A percentile compares a stretch with the other conserved stretches of the same genome.
These are phyloP conservation scores for Plasmodium cynomolgi DNA, from an alignment of 169 alveolate species.

Conservation along the genomic window DNA sequence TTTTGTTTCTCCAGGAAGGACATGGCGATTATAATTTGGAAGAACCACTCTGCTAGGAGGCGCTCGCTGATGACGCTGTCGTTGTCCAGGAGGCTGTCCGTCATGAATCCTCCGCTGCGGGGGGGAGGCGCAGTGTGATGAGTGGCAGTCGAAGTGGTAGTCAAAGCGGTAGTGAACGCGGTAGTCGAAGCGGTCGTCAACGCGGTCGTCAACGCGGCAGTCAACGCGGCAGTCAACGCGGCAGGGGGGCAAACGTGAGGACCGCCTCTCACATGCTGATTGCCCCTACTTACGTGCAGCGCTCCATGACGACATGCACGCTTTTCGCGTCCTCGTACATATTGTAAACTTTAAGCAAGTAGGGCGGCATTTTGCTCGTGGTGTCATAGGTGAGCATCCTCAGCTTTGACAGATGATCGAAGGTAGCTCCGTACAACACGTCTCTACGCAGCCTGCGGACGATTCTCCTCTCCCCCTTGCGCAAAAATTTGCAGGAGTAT, in stretches of 20 bases:
- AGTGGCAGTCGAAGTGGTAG: not conserved
- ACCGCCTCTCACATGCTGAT: not conserved
- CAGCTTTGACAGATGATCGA: conserved; percentile 9
- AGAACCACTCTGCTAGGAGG: conserved; percentile 58
- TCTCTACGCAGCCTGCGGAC: conserved; percentile 3
- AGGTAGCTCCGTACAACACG: conserved; percentile 6
- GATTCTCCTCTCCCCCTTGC: conserved; percentile 17
- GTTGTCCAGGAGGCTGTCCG: conserved; percentile 24
- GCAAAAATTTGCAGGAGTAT: conserved; percentile 8
- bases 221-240: not conserved
- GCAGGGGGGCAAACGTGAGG: not conserved
- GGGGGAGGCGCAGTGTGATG: not conserved
- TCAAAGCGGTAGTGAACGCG: not conserved
- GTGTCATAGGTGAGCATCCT: conserved; percentile 19
- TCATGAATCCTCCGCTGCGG: conserved; percentile 55
- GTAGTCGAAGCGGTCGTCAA: not conserved
- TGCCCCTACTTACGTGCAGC: conserved; percentile 21
- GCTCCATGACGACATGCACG: conserved; percentile 49
- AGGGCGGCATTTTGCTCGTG: not conserved
- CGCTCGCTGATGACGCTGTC: conserved; percentile 17
- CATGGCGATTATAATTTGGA: conserved; percentile 37
- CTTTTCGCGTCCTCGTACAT: conserved; percentile 14
- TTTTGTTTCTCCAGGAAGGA: conserved; percentile 35
- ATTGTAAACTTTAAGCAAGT: conserved; percentile 47
- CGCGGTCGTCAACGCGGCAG: not conserved